Conservation (phyloP, 1,284 basidiomycete species). For the Ceratobasidium sp. region DNA sequence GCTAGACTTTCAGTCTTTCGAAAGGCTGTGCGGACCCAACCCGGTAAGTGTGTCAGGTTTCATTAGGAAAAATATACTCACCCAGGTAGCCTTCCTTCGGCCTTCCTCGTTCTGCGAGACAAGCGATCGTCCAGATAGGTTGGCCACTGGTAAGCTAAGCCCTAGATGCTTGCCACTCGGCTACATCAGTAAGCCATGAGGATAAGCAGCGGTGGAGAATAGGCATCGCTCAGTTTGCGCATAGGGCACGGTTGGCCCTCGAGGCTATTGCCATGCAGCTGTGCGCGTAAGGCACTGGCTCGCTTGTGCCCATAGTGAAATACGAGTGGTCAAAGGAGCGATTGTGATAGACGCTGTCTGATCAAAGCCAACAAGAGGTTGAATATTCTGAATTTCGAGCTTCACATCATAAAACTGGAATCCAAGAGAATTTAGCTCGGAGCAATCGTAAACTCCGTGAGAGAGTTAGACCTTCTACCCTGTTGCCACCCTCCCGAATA, state of each 20-base stretch:
- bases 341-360: too few relatives aligned
- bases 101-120: background rate
- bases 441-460: conserved; percentile 15
- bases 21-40: conserved; percentile 21
- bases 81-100: background rate
- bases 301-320: too few relatives aligned
- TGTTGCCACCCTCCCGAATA: background rate
- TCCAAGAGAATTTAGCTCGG: background rate
- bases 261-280: background rate
- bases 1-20: background rate
- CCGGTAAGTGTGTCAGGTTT: background rate
- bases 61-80: conserved; percentile 2
- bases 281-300: background rate
- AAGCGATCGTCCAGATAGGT: background rate
- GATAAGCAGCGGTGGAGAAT: background rate
- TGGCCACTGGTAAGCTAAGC: background rate
- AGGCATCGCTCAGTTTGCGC: conserved; percentile 26
- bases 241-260: conserved; percentile 1
- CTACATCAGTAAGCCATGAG: conserved; percentile 5
- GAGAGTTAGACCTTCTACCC: background rate
- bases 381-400: background rate
- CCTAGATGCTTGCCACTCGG: conserved; percentile 33
- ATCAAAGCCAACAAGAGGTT: background rate
- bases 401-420: background rate
- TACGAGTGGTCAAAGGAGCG: too few relatives aligned